phyloP scores from a whole-genome alignment of 768 basidiomycete genomes.

The Kwoniella mangroviensis region DNA sequence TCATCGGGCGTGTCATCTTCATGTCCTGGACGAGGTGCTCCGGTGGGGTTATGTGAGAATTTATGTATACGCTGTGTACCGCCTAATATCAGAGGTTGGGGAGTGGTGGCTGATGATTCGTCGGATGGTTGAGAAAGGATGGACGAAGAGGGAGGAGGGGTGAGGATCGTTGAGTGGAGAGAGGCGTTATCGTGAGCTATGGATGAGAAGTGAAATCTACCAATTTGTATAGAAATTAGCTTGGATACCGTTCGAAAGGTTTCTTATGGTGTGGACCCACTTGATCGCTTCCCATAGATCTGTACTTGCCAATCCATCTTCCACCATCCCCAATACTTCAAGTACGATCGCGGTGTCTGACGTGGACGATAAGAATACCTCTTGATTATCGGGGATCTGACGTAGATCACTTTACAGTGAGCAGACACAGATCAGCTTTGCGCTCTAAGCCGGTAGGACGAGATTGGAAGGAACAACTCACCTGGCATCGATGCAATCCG shows the following conservation, averaged over 20 bases:
- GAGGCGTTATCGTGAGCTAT: slow-evolving; percentile 91
- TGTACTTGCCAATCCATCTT: slow-evolving; percentile 59
- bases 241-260: too few relatives aligned
- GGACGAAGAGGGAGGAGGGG: slow-evolving; percentile 58
- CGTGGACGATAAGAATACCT: slow-evolving; percentile 78
- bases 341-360: slow-evolving; percentile 77
- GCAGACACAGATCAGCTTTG: background rate
- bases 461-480: slow-evolving; percentile 59
- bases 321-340: slow-evolving; percentile 79
- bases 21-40: slow-evolving; percentile 61
- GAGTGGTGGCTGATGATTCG: slow-evolving; percentile 51
- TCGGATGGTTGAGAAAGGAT: slow-evolving; percentile 41
- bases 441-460: too few relatives aligned
- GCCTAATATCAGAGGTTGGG: slow-evolving; percentile 64
- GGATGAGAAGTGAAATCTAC: slow-evolving; percentile 89
- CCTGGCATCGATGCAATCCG: slow-evolving; percentile 79
- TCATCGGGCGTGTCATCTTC: slow-evolving; percentile 63
- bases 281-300: slow-evolving; percentile 69
- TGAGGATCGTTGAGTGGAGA: slow-evolving; percentile 61
- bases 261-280: slow-evolving; percentile 60
- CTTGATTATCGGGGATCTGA: slow-evolving; percentile 92
- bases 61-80: slow-evolving; percentile 78
- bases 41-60: slow-evolving; percentile 61
- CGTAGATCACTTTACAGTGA: slow-evolving; percentile 64
- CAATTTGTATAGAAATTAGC: too few relatives aligned